These are phyloP conservation scores for Pseudogymnoascus sp. DNA, from an alignment of 2,329 filamentous ascomycete species.

Conservation along the genomic window DNA sequence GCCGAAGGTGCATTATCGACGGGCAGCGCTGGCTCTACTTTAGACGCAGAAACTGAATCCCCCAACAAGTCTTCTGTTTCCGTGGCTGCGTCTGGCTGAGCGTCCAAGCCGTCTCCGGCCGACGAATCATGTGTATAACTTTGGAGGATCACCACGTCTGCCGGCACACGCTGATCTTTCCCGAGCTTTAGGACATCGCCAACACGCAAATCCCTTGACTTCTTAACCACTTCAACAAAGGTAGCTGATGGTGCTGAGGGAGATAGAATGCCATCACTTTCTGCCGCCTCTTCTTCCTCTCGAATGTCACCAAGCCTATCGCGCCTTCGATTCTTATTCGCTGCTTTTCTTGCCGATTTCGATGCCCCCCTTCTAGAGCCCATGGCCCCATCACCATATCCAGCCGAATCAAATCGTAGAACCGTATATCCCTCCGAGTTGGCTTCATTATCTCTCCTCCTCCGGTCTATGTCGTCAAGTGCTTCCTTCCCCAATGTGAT, in stretches of 20 bases:
- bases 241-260: slow-evolving; percentile 40
- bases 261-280: slow-evolving; percentile 34
- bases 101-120: slow-evolving; percentile 24
- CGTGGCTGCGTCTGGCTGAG: slow-evolving; percentile 18
- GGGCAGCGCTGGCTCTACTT: slow-evolving; percentile 18
- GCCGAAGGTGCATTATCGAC: slow-evolving; percentile 23
- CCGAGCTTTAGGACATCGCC: slow-evolving; percentile 89
- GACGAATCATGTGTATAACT: slow-evolving; percentile 56
- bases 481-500: slow-evolving; percentile 96
- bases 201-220: slow-evolving; percentile 81
- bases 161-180: slow-evolving; percentile 88
- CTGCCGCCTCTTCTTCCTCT: slow-evolving; percentile 56
- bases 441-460: slow-evolving; percentile 82
- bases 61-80: slow-evolving; percentile 24
- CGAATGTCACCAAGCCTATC: slow-evolving; percentile 56
- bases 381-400: slow-evolving; percentile 27
- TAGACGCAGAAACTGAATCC: slow-evolving; percentile 26
- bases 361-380: slow-evolving; percentile 36
- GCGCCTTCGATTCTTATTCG: slow-evolving; percentile 33
- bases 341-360: slow-evolving; percentile 36
- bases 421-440: slow-evolving; percentile 86
- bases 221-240: slow-evolving; percentile 64
- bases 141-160: slow-evolving; percentile 88
- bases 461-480: slow-evolving; percentile 79
- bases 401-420: slow-evolving; percentile 59